Base-by-base conservation (phyloP, 352 stramenopile species). In the Phytophthora citrophthora region DNA sequence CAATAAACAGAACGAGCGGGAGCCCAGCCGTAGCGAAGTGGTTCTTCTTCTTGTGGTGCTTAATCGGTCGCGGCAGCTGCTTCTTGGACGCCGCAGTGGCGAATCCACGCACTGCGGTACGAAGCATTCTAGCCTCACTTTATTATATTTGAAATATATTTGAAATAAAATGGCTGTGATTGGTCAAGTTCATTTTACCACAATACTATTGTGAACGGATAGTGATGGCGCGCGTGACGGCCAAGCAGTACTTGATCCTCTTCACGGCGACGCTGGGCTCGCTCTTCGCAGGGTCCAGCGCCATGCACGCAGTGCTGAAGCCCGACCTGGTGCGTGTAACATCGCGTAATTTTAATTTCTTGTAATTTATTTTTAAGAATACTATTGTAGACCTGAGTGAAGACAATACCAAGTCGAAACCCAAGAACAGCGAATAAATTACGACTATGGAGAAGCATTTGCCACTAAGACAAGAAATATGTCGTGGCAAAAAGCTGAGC, bases 241-340 rank as follows among this genome's bases (percentile, higher is more conserved):
- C 70, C 38, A 87, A 88, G 72, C 87, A 95, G 61, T 95, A 95
- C 66, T 56, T 81, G 34, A 65, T 80, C 55, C 76, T 95, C 63
- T 88, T 93, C 53, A 65, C 70, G 31, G 77, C 76, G 51, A 83
- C 81, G n/a, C 70, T 95, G 58, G 82, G 81, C 61, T 91, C 87
- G 54, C 79, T 95, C 55, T 93, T 95, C 59, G 85, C 87, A 6
- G 87, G 87, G 29, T 95, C 87, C 29, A 90, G 77, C 68, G 77
- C 83, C 68, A 95, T 95, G 85, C 87, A 95, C 66, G 74, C 73
- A 10, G 72, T 95, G 29, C 80, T 95, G 45, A 85, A 95, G 61
- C 87, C 87, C 4, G 87, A 95, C 38, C 64, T 95, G 41, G 85
- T 94, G 72, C 46, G 81, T 76, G 34, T 27, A 41, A 5, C 3